These are phyloP conservation scores for Podila minutissima DNA, from an alignment of 192 early-diverging fungal genomes.

Conservation along the genomic window DNA sequence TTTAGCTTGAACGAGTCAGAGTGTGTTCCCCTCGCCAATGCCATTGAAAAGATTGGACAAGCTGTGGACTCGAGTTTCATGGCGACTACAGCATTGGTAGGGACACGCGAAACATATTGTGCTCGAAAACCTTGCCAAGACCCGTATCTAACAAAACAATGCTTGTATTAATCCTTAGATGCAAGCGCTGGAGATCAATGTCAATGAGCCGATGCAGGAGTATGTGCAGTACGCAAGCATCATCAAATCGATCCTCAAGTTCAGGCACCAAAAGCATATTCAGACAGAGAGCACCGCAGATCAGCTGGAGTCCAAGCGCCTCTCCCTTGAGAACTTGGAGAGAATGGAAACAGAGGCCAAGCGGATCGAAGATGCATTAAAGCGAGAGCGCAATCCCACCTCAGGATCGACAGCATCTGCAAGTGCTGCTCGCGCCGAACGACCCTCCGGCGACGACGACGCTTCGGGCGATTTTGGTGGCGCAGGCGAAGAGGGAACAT, in stretches of 20 bases:
- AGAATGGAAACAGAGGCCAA: slow-evolving; percentile 78
- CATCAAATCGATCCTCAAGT: slow-evolving; percentile 89
- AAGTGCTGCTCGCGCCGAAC: neutral
- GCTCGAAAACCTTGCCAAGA: neutral
- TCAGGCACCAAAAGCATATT: slow-evolving; percentile 87
- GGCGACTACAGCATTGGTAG: slow-evolving; percentile 75
- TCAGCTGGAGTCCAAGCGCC: slow-evolving; percentile 77
- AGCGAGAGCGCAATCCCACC: slow-evolving; percentile 46
- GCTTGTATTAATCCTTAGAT: slow-evolving; percentile 37
- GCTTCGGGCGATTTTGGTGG: slow-evolving; percentile 12
- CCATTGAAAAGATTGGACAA: slow-evolving; percentile 93
- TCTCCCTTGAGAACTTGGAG: slow-evolving; percentile 65
- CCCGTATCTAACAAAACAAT: neutral
- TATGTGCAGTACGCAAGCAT: slow-evolving; percentile 88
- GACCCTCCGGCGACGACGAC: slow-evolving; percentile 9
- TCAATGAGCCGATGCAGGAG: slow-evolving; percentile 87
- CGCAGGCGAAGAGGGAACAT: slow-evolving; percentile 24
- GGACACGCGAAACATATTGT: neutral
- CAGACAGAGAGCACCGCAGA: slow-evolving; percentile 84
- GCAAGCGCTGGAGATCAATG: slow-evolving; percentile 75
- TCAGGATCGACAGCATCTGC: neutral
- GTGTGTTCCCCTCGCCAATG: slow-evolving; percentile 70
- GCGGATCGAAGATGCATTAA: slow-evolving; percentile 73
- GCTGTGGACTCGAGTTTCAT: slow-evolving; percentile 88
- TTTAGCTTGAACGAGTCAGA: slow-evolving; percentile 89